Conservation (phyloP, 495 filamentous ascomycete genomes). For the Tuber magnatum region DNA sequence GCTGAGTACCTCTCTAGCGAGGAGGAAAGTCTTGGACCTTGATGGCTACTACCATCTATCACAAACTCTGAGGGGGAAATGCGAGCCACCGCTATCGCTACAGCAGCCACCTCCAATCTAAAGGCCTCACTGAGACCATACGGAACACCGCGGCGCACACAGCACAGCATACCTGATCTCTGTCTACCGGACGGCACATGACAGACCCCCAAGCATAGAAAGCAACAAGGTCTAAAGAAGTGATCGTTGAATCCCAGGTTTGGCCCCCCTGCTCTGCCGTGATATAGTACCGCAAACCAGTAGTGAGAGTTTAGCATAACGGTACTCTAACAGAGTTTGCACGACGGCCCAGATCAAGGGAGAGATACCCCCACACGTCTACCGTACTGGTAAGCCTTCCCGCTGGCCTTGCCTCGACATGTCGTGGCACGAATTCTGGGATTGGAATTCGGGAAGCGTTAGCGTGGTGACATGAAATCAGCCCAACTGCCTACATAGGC, state of each 20-base stretch:
- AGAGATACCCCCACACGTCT: not conserved
- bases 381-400: not conserved
- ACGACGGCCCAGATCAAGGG: not conserved
- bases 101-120: not conserved
- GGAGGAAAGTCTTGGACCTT: not conserved
- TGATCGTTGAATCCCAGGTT: not conserved
- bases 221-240: not conserved
- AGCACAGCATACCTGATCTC: not conserved
- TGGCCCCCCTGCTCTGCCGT: not conserved
- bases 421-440: not conserved
- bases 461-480: not conserved
- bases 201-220: not conserved
- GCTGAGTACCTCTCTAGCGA: not conserved
- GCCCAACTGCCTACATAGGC: not conserved
- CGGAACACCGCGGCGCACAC: not conserved
- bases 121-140: not conserved
- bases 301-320: not conserved
- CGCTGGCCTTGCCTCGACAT: not conserved
- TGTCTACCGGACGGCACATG: not conserved
- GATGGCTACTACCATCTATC: not conserved
- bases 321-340: not conserved
- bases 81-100: not conserved
- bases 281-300: not conserved
- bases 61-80: not conserved
- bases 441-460: not conserved